phyloP scores from a whole-genome alignment of 106 monocot genomes.

The Gastrodia elata region DNA sequence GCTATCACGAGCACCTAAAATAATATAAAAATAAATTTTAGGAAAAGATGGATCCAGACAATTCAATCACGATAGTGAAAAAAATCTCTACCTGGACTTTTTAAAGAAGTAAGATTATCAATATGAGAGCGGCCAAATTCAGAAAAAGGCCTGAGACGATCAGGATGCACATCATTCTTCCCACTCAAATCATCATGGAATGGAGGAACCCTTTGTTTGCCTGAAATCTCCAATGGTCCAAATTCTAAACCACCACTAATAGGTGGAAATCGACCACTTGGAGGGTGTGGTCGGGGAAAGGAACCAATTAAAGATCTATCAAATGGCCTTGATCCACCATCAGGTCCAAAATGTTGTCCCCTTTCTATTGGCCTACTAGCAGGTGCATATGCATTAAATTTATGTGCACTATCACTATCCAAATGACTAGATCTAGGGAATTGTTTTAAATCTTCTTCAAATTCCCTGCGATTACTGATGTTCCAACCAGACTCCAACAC shows the following conservation, averaged over 20 bases:
- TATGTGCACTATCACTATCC: slow-evolving; percentile 32
- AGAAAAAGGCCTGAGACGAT: slow-evolving; percentile 21
- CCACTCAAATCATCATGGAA: slow-evolving; percentile 31
- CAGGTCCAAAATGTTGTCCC: slow-evolving; percentile 8
- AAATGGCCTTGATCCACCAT: slow-evolving; percentile 25
- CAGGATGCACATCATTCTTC: slow-evolving; percentile 20
- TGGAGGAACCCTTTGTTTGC: slow-evolving; percentile 19
- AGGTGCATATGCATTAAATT: slow-evolving; percentile 33
- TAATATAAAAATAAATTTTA: neutral
- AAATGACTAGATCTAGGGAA: slow-evolving; percentile 49
- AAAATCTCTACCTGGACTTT: slow-evolving; percentile 29
- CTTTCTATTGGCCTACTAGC: slow-evolving; percentile 33
- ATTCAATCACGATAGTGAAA: neutral
- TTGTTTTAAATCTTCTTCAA: slow-evolving; percentile 71
- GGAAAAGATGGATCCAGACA: neutral
- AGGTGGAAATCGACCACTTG: slow-evolving; percentile 20
- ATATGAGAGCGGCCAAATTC: slow-evolving; percentile 35
- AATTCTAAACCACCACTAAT: slow-evolving; percentile 14
- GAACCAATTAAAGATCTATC: slow-evolving; percentile 11
- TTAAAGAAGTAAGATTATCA: slow-evolving; percentile 25
- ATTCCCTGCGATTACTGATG: slow-evolving; percentile 23
- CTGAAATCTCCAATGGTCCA: slow-evolving; percentile 16
- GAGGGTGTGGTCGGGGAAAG: slow-evolving; percentile 15
- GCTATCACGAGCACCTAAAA: slow-evolving; percentile 1
- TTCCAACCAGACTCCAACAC: slow-evolving; percentile 25